Base-by-base conservation (phyloP, 805 yeast species). In the Sungouiella blattae region DNA sequence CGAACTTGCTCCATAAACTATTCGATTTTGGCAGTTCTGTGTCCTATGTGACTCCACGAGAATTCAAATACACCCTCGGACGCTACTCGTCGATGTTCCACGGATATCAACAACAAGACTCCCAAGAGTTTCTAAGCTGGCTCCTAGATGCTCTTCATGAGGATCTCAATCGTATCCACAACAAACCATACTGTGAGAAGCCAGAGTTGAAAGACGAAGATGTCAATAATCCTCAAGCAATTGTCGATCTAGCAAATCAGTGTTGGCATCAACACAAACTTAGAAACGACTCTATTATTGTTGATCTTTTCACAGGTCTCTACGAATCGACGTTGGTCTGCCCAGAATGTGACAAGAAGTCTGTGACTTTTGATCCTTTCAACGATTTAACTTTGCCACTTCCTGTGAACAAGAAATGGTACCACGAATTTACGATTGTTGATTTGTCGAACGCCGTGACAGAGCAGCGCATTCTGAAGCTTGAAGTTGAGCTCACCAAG, bases 341-440 rank as follows among this genome's bases (percentile, higher is more conserved):
- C 54, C 98, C 98, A 0, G 79, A 63, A 6, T 93, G 98, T 60
- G 55, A 71, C 13, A 82, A 82, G 47, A 75, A 85, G 6, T 83
- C 94, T 18, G 73, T 91, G 17, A 89, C 97, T 0, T 93, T 89
- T 62, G 98, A 91, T 57, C 98, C 98, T 0, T 91, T 79, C 53
- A 87, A 80, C 61, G 96, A 88, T 53, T 63, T 91, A 44, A 88
- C 98, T 0, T 63, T 91, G 28, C 98, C 98, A 0, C 66, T 91
- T 16, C 98, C 98, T 0, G 76, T 82, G 2, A 75, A 76, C 30
- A 75, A 79, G 32, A 67, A 73, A 31, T 89, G 97, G 96, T 61
- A 66, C 21, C 81, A 79, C 26, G 71, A 71, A 14, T 69, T 91
- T 23, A 66, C 73, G 2, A 62, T 87, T 12, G 72, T 88, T 21